A percentile compares a stretch with the other conserved stretches of the same genome.
These are phyloP conservation scores for Mortierella hygrophila DNA, from an alignment of 192 early-diverging fungal species.

Conservation along the genomic window DNA sequence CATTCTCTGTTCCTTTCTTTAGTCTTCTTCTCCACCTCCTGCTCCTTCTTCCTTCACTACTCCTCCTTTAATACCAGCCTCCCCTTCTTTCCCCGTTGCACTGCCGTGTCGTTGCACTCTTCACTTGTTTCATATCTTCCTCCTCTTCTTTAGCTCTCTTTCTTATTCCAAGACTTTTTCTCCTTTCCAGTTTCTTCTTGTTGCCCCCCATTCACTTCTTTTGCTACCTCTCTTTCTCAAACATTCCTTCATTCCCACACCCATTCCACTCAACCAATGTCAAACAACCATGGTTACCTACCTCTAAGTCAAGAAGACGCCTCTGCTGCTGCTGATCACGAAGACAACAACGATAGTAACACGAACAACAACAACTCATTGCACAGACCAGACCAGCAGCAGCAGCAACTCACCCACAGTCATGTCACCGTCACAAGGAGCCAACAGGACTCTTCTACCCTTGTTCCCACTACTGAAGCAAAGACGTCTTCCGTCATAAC, in stretches of 20 bases:
- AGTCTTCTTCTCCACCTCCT: neutral
- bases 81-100: neutral
- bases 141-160: neutral
- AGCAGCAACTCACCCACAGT: neutral
- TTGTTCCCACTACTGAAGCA: neutral
- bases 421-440: conserved; percentile 14
- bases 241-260: no score
- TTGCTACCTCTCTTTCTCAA: no score
- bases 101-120: neutral
- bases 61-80: neutral
- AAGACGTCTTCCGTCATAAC: neutral
- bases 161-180: neutral
- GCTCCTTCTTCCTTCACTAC: neutral
- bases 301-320: conserved; percentile 17
- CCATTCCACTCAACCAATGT: conserved; percentile 2
- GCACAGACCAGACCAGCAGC: neutral
- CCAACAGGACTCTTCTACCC: neutral
- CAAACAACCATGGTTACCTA: conserved; percentile 27
- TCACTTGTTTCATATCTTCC: neutral
- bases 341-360: conserved; percentile 7
- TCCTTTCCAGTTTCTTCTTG: neutral
- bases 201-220: neutral
- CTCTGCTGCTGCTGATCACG: neutral
- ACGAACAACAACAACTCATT: neutral
- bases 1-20: neutral